Evolutionary conservation across 1,139 yeast genomes (phyloP).

Genomic region (Suhomyces coccinellae): DNA sequence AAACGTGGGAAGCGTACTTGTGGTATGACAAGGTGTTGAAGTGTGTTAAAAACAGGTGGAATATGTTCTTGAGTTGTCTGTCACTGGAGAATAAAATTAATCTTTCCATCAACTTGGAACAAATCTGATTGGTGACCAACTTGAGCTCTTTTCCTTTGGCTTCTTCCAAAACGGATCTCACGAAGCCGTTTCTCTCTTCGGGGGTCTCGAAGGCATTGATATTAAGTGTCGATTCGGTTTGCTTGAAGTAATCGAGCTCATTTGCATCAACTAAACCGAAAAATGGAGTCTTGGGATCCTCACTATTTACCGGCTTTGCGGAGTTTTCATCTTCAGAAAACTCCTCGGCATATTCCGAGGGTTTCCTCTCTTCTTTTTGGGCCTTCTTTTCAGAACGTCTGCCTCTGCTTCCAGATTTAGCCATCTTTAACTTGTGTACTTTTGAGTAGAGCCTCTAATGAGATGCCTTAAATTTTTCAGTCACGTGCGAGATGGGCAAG

Average conservation of each 20-base stretch:
- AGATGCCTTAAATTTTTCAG: constrained; percentile 5
- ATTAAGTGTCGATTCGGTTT: constrained; percentile 84
- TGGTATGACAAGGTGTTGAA: constrained; percentile 79
- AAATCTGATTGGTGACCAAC: constrained; percentile 89
- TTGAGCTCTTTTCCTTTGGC: constrained; percentile 88
- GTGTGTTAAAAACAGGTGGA: constrained; percentile 67
- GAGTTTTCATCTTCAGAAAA: constrained; percentile 9
- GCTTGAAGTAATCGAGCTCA: constrained; percentile 87
- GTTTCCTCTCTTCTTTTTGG: constrained; percentile 23
- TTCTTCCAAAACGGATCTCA: constrained; percentile 79
- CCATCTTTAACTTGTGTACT: constrained; percentile 16
- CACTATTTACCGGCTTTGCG: constrained; percentile 8
- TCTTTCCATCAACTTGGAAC: constrained; percentile 90
- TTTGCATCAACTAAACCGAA: constrained; percentile 83
- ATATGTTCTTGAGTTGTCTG: constrained; percentile 62
- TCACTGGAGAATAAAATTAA: constrained; percentile 67
- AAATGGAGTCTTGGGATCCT: constrained; percentile 39
- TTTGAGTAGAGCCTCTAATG: neutral
- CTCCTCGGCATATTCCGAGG: constrained; percentile 4
- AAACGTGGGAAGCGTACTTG: constrained; percentile 90
- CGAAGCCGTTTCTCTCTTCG: constrained; percentile 75
- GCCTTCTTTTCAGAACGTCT: constrained; percentile 58
- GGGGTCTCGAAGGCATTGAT: constrained; percentile 73
- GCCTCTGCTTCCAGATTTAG: constrained; percentile 64
- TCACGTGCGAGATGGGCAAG: constrained; percentile 5